These are phyloP conservation scores for Scheffersomyces lignosus DNA, from an alignment of 805 yeast species.

Conservation along the genomic window DNA sequence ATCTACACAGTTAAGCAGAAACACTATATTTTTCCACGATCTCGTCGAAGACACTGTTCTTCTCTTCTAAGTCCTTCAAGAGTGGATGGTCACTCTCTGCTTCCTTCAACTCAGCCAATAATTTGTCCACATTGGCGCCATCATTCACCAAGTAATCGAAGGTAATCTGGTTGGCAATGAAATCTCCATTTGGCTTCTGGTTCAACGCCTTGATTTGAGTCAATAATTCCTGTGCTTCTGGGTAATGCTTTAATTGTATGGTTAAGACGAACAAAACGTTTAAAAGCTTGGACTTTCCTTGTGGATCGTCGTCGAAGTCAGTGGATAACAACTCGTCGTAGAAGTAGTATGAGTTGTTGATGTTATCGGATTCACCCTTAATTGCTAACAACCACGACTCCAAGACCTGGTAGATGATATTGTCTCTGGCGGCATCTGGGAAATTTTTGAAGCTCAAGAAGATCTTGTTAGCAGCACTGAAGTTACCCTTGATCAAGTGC, in stretches of 20 bases:
- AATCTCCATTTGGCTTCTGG: conserved; percentile 38
- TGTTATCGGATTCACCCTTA: conserved; percentile 42
- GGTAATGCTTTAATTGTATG: conserved; percentile 73
- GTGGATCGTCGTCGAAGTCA: conserved; percentile 38
- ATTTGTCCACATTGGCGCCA: conserved; percentile 45
- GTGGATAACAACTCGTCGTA: conserved; percentile 76
- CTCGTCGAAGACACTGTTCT: conserved; percentile 64
- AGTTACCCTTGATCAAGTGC: conserved; percentile 37
- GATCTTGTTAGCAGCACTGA: conserved; percentile 31
- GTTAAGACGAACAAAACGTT: conserved; percentile 70
- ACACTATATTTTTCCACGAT: conserved; percentile 65
- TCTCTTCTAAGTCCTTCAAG: conserved; percentile 58
- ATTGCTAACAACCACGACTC: conserved; percentile 63
- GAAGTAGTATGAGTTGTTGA: conserved; percentile 51
- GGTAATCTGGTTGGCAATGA: conserved; percentile 66
- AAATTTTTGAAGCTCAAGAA: conserved; percentile 31
- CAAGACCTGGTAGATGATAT: conserved; percentile 71
- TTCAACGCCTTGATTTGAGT: conserved; percentile 46
- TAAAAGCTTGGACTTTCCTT: conserved; percentile 40
- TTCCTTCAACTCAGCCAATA: conserved; percentile 46
- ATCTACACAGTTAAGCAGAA: too few relatives aligned
- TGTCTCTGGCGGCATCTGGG: conserved; percentile 51
- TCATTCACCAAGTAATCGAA: conserved; percentile 48
- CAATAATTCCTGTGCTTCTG: conserved; percentile 73
- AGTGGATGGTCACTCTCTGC: conserved; percentile 58